Conservation (phyloP, 805 yeast species). For the Nakazawaea pomicola region DNA sequence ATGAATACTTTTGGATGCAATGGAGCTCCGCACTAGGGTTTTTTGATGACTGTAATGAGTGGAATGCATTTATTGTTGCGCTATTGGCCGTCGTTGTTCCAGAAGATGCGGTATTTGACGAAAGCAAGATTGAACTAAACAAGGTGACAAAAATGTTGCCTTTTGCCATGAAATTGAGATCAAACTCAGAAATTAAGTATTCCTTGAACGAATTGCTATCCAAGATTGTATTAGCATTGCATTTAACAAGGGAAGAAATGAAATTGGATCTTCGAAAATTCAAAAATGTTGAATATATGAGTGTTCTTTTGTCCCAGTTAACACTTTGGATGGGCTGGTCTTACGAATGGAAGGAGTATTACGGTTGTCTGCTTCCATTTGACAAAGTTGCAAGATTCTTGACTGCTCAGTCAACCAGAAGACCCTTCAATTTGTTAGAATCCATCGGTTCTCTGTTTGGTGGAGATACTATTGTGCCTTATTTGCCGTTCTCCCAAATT, state of each 20-base stretch:
- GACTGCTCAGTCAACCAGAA: constrained; percentile 38
- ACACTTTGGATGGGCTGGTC: constrained; percentile 74
- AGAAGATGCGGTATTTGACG: constrained; percentile 25
- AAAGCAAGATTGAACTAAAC: constrained; percentile 15
- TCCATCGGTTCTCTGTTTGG: constrained; percentile 49
- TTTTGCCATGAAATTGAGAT: constrained; percentile 17
- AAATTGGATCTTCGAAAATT: constrained; percentile 47
- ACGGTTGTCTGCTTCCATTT: constrained; percentile 29
- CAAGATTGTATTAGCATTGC: constrained; percentile 62
- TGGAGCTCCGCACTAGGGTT: constrained; percentile 56
- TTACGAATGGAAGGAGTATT: constrained; percentile 55
- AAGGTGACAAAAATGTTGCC: constrained; percentile 22
- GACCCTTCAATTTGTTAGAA: constrained; percentile 57
- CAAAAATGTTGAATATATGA: constrained; percentile 34
- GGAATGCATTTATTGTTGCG: constrained; percentile 55
- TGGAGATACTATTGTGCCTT: constrained; percentile 41
- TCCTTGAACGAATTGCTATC: constrained; percentile 53
- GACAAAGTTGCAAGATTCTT: constrained; percentile 37
- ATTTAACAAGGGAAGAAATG: constrained; percentile 72
- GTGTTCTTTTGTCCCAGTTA: constrained; percentile 54
- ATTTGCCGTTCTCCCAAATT: constrained; percentile 61
- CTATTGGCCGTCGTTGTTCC: constrained; percentile 48
- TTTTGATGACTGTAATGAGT: constrained; percentile 41
- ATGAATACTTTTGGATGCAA: constrained; percentile 52
- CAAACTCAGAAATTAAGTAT: constrained; percentile 24